phyloP scores from a whole-genome alignment of 345 rosid species.

The Chamaenerion angustifolium region DNA sequence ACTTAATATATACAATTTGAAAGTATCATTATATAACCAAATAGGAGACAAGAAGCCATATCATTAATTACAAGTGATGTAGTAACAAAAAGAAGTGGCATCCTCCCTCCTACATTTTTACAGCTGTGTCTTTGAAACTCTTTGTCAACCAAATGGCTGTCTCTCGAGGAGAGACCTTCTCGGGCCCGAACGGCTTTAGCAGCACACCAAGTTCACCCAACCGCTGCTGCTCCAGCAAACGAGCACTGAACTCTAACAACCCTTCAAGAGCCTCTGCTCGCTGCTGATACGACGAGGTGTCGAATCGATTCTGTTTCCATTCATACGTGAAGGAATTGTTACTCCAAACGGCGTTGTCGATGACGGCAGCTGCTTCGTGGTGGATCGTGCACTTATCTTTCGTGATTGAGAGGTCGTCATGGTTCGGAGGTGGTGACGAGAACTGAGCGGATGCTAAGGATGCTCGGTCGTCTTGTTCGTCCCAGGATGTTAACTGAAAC shows the following conservation, averaged over 20 bases:
- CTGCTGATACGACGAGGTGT: constrained; percentile 82
- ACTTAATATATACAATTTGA: too few species aligned
- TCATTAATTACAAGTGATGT: too few species aligned
- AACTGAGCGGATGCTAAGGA: constrained; percentile 34
- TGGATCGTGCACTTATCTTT: constrained; percentile 75
- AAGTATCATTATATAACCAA: too few species aligned
- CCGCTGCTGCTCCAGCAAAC: constrained; percentile 56
- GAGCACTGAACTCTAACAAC: constrained; percentile 82
- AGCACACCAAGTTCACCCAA: constrained; percentile 79
- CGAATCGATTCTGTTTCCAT: constrained; percentile 45
- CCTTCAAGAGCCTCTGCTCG: constrained; percentile 97
- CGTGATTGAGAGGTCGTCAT: constrained; percentile 44
- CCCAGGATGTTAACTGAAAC: constrained; percentile 45
- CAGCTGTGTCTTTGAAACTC: constrained; percentile 79
- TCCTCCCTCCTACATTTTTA: constrained; percentile 3
- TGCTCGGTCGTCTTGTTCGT: constrained; percentile 23
- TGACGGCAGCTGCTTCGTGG: constrained; percentile 20
- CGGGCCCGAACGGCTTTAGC: constrained; percentile 85
- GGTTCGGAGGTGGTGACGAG: constrained; percentile 19
- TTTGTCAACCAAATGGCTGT: constrained; percentile 95
- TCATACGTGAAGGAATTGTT: constrained; percentile 35
- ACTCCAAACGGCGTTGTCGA: constrained; percentile 9
- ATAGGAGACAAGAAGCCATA: too few species aligned
- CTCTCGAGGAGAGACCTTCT: constrained; percentile 85
- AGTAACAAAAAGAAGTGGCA: too few species aligned